Conservation (phyloP, 1,139 yeast genomes). For the Wickerhamomyces sp. region DNA sequence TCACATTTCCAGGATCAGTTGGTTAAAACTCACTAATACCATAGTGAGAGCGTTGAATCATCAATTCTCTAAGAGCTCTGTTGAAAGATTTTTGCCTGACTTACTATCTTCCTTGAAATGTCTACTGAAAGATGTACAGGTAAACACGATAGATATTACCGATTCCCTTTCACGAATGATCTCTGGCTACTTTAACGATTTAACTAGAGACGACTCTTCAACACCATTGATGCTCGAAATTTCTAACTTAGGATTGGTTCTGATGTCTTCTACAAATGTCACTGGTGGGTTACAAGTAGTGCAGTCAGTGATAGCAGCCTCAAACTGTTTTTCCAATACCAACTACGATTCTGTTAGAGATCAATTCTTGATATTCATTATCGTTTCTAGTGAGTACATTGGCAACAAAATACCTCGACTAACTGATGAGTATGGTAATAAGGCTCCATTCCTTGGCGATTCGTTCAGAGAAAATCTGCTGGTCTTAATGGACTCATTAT, state of each 20-base stretch:
- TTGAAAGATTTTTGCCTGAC: slow-evolving; percentile 30
- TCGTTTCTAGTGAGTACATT: slow-evolving; percentile 16
- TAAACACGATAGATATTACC: slow-evolving; percentile 6
- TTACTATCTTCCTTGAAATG: slow-evolving; percentile 23
- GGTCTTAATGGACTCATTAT: slow-evolving; percentile 10
- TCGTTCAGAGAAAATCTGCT: slow-evolving; percentile 9
- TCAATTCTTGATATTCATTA: slow-evolving; percentile 21
- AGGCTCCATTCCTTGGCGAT: slow-evolving; percentile 1
- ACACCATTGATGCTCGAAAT: slow-evolving; percentile 18
- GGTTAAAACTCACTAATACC: slow-evolving; percentile 29
- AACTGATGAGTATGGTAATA: slow-evolving; percentile 6
- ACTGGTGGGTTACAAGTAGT: slow-evolving; percentile 14
- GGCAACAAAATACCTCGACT: slow-evolving; percentile 7
- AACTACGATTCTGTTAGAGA: slow-evolving; percentile 22
- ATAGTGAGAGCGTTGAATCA: slow-evolving; percentile 20
- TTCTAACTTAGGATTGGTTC: slow-evolving; percentile 12
- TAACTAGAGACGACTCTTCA: slow-evolving; percentile 14
- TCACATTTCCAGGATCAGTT: slow-evolving; percentile 34
- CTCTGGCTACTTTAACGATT: slow-evolving; percentile 11
- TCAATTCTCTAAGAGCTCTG: slow-evolving; percentile 11
- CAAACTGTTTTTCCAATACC: slow-evolving; percentile 11
- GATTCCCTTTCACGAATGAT: slow-evolving; percentile 9
- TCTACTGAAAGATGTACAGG: slow-evolving; percentile 10
- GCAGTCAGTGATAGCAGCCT: slow-evolving; percentile 12
- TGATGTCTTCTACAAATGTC: slow-evolving; percentile 11